A percentile compares a stretch with the other conserved stretches of the same genome.
Conservation (phyloP, 768 basidiomycete species). For the Postia placenta region DNA sequence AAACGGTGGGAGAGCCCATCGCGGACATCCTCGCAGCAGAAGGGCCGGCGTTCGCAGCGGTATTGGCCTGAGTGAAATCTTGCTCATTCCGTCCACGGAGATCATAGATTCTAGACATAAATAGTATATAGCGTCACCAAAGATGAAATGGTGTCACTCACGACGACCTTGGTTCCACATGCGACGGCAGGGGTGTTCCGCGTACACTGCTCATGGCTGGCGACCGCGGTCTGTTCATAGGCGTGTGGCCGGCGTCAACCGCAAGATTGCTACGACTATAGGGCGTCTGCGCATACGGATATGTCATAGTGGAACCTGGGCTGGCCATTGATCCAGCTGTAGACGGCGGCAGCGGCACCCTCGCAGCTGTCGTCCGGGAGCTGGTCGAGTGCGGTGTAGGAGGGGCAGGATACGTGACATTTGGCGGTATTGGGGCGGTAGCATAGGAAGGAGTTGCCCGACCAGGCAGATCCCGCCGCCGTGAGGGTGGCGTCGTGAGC, state of each 20-base stretch:
- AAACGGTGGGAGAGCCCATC: conserved; percentile 3
- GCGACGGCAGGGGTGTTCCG: not conserved
- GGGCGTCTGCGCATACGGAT: conserved; percentile 7
- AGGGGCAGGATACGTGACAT: conserved; percentile 15
- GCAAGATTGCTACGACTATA: conserved; percentile 5
- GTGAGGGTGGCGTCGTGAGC: conserved; percentile 27
- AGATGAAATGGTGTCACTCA: not conserved
- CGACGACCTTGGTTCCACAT: conserved; percentile 3
- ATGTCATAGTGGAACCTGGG: conserved; percentile 9
- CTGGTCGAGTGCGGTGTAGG: conserved; percentile 13
- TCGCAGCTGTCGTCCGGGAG: conserved; percentile 13
- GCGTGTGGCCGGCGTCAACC: conserved; percentile 5
- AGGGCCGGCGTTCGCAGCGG: conserved; percentile 4
- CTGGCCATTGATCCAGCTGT: conserved; percentile 7
- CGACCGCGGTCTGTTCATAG: conserved; percentile 9
- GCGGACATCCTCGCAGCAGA: conserved; percentile 7
- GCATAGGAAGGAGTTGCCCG: conserved; percentile 15
- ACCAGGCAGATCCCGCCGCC: conserved; percentile 10
- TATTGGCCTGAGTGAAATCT: conserved; percentile 6
- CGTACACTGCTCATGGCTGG: conserved; percentile 11
- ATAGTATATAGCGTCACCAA: not conserved
- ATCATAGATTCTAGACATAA: not conserved
- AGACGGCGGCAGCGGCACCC: conserved; percentile 18
- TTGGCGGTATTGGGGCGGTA: conserved; percentile 16
- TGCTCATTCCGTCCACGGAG: not conserved